These are phyloP conservation scores for Zymoseptoria passerinii DNA, from an alignment of 2,329 filamentous ascomycete species.

Conservation along the genomic window DNA sequence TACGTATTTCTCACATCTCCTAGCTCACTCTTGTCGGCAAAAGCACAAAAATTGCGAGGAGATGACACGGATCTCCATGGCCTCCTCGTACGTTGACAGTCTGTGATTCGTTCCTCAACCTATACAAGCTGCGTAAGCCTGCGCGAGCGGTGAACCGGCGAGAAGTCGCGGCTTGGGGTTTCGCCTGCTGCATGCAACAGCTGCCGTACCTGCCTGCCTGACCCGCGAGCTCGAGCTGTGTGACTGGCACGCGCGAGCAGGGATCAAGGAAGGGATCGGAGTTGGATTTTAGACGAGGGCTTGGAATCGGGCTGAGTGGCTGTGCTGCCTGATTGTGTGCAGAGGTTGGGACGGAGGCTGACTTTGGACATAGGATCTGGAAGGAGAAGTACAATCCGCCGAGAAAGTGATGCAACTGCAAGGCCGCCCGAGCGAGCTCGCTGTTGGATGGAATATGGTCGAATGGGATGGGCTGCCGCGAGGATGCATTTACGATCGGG, in stretches of 20 bases:
- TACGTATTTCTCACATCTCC: slow-evolving; percentile 44
- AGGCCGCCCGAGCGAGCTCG: neutral
- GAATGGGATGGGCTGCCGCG: slow-evolving; percentile 3
- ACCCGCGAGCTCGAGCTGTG: neutral
- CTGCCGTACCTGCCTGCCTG: neutral
- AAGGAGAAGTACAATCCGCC: slow-evolving; percentile 74
- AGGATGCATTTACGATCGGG: neutral
- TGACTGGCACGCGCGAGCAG: neutral
- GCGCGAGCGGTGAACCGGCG: neutral
- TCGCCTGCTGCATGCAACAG: neutral
- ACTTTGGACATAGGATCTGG: slow-evolving; percentile 66
- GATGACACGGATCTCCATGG: neutral
- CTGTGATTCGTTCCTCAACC: neutral
- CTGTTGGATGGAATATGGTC: neutral
- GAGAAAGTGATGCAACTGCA: neutral
- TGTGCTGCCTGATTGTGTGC: neutral
- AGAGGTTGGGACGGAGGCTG: neutral
- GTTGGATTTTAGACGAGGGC: neutral
- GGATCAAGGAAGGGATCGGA: neutral
- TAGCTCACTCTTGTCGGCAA: neutral
- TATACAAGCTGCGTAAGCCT: neutral
- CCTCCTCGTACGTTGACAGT: neutral
- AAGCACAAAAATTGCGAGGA: neutral
- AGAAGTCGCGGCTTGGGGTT: neutral
- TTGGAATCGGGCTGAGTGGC: neutral